Evolutionary conservation across 169 alveolate species (phyloP), one percentile per base, ranked within the genome.

Genomic region (Cystoisospora suis): DNA sequence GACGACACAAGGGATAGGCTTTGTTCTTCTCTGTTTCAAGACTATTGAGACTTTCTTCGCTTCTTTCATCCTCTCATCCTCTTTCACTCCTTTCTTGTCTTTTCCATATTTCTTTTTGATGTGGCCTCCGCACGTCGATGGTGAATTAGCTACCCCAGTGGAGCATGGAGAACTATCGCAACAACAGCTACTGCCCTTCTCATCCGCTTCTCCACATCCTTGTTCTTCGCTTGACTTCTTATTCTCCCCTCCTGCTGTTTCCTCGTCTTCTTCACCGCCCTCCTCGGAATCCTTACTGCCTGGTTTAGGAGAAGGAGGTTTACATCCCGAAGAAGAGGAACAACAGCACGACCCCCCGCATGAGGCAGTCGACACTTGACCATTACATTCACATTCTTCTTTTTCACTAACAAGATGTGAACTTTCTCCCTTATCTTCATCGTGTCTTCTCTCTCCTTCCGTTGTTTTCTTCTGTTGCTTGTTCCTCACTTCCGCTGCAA

Each of bases 391-490:
- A n/a, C 45, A 9, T n/a, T n/a, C 17, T 12, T 27, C 17, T 65
- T 65, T 38, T 65, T 27, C 79, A 38, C 79, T n/a, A n/a, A n/a
- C n/a, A n/a, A n/a, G n/a, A n/a, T n/a, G n/a, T n/a, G n/a, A n/a
- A n/a, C n/a, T n/a, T n/a, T n/a, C 92, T 70, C 65, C 29, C 12
- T 12, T 12, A 53, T 15, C 93, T 38, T 97, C 94, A 6, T 95
- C 95, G 0, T 45, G 47, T 27, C 89, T 32, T 58, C 94, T 92
- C 69, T 94, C 93, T 87, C 91, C 86, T 44, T 90, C 85, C 45
- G 90, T 86, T 87, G 87, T 81, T 9, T 92, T 92, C 79, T 65
- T 65, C 79, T 17, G 15, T 38, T 12, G 15, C 17, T 17, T 27
- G 29, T 65, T 65, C 79, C 34, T 27, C 12, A 7, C 79, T 65